Conservation (phyloP, 2,329 filamentous ascomycete genomes). For the Aspergillus piperis region DNA sequence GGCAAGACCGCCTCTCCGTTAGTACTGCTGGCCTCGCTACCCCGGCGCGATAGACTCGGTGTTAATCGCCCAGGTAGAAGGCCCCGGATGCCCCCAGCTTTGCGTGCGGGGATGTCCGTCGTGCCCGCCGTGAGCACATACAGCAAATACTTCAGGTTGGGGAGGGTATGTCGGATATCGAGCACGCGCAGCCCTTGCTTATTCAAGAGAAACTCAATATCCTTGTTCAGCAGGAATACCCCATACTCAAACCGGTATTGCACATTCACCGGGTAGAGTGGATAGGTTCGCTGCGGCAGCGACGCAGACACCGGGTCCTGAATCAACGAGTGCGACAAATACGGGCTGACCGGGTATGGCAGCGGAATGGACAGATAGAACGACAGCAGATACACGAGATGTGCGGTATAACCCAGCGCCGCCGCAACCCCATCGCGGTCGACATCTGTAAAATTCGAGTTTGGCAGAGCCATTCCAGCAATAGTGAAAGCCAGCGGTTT, state of each 20-base stretch:
- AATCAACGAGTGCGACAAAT: constrained; percentile 73
- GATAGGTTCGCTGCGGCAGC: constrained; percentile 68
- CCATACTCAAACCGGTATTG: constrained; percentile 94
- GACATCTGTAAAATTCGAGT: constrained; percentile 71
- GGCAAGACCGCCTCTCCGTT: constrained; percentile 34
- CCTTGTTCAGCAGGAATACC: constrained; percentile 94
- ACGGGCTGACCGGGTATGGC: constrained; percentile 74
- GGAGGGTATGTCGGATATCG: constrained; percentile 87
- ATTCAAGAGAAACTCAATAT: constrained; percentile 73
- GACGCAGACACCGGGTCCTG: constrained; percentile 68
- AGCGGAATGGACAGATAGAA: constrained; percentile 78
- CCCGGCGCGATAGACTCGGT: constrained; percentile 40
- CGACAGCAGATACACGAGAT: constrained; percentile 73
- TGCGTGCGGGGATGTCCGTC: constrained; percentile 59
- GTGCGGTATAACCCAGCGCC: constrained; percentile 76
- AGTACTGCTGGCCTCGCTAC: constrained; percentile 43
- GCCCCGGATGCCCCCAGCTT: constrained; percentile 56
- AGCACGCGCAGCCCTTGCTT: constrained; percentile 74
- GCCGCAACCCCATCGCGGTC: constrained; percentile 72
- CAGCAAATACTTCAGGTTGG: constrained; percentile 89
- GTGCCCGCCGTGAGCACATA: constrained; percentile 85
- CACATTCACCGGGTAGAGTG: constrained; percentile 72
- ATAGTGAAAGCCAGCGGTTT: constrained; percentile 81
- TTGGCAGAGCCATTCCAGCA: constrained; percentile 74
- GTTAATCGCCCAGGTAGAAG: constrained; percentile 43